Evolutionary conservation across 2,329 filamentous ascomycete species (phyloP).

Genomic region (Aspergillaceae sp.): DNA sequence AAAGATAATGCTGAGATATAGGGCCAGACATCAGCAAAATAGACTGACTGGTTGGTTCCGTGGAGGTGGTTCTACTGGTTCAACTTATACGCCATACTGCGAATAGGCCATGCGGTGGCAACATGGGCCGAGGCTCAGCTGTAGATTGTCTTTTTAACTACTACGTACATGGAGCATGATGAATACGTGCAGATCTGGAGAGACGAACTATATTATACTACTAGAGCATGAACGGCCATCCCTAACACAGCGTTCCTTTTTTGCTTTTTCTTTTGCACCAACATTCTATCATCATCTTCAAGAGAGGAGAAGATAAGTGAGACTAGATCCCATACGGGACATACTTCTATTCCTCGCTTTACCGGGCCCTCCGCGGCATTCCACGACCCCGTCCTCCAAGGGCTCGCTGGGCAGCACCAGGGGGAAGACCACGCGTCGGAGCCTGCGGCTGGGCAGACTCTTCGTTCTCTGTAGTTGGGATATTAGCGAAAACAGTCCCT

Average conservation of each 20-base stretch:
- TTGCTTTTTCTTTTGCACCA: background rate
- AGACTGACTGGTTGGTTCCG: too few species aligned
- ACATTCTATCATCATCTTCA: background rate
- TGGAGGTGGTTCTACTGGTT: too few species aligned
- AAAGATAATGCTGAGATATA: too few species aligned
- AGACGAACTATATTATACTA: background rate
- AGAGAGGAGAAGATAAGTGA: background rate
- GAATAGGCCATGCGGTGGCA: too few species aligned
- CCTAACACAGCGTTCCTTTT: background rate
- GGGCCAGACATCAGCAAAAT: too few species aligned
- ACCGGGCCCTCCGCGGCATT: conserved; percentile 54
- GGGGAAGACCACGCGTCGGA: conserved; percentile 64
- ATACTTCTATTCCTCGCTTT: conserved; percentile 1
- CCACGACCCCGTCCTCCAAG: conserved; percentile 77
- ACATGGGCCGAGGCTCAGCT: too few species aligned
- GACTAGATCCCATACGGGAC: background rate
- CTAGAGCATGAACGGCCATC: background rate
- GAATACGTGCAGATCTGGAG: background rate
- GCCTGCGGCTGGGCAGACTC: conserved; percentile 79
- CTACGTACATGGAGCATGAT: too few species aligned
- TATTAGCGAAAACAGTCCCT: conserved; percentile 9
- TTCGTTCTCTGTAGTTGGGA: conserved; percentile 59
- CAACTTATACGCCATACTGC: too few species aligned
- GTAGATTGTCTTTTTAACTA: too few species aligned
- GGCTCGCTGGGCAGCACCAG: conserved; percentile 80